phyloP scores from a whole-genome alignment of 352 stramenopile genomes.

The Thraustotheca clavata region DNA sequence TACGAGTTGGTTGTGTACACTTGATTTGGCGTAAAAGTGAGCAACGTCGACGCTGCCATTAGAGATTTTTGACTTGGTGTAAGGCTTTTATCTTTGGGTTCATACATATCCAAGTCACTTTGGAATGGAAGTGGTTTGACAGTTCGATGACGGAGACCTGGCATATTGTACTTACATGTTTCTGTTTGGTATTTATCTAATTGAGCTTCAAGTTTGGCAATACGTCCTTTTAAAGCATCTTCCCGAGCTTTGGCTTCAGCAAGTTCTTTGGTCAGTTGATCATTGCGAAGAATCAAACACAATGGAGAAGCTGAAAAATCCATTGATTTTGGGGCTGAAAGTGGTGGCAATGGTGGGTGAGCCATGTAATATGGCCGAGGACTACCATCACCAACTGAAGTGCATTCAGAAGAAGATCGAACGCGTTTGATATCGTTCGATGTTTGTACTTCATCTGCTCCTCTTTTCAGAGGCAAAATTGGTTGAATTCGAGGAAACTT shows the following conservation, averaged over 20 bases:
- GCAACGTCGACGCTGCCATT: constrained; percentile 2
- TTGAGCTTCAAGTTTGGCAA: background rate
- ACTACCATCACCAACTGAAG: no score
- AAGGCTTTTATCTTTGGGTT: no score
- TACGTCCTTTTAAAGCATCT: background rate
- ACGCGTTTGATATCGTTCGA: no score
- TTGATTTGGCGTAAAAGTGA: background rate
- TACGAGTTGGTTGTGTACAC: no score
- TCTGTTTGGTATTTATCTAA: background rate
- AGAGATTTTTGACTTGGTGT: background rate
- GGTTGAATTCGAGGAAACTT: background rate
- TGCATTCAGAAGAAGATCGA: no score
- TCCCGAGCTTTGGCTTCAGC: background rate
- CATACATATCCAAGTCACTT: background rate
- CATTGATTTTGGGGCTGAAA: background rate
- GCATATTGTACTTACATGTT: no score
- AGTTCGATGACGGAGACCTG: background rate
- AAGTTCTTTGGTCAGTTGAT: background rate
- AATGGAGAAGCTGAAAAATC: background rate
- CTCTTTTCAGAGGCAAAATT: background rate
- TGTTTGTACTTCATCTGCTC: no score
- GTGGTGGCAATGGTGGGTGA: background rate
- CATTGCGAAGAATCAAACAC: constrained; percentile 1
- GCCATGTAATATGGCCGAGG: no score
- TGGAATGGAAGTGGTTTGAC: background rate